Evolutionary conservation across 495 filamentous ascomycete species (phyloP).

Genomic region (Tetracladium marchalianum): DNA sequence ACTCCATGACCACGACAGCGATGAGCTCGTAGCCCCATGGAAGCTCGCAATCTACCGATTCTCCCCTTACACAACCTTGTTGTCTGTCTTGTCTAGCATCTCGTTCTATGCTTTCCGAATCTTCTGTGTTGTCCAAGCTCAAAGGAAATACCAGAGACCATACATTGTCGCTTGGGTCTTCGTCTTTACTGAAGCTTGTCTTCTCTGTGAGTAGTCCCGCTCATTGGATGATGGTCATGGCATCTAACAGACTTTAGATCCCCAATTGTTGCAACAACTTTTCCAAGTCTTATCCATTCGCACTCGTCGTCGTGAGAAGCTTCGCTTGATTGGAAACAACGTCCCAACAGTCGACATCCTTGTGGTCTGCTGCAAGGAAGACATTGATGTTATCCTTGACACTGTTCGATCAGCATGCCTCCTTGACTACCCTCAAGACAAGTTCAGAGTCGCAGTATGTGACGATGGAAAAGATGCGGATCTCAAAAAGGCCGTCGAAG

Average conservation of each 20-base stretch:
- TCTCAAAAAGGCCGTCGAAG: constrained; percentile 24
- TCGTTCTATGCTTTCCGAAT: constrained; percentile 14
- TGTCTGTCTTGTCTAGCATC: constrained; percentile 11
- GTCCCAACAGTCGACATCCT: constrained; percentile 41
- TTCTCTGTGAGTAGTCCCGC: constrained; percentile 8
- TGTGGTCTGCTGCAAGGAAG: constrained; percentile 41
- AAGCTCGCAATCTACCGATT: constrained; percentile 13
- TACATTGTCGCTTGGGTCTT: constrained; percentile 17
- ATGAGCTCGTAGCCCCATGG: constrained; percentile 5
- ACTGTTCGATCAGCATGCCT: constrained; percentile 37
- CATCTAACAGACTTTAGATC: constrained; percentile 2
- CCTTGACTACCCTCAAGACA: constrained; percentile 39
- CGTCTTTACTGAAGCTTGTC: constrained; percentile 12
- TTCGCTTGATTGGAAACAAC: constrained; percentile 32
- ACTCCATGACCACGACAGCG: constrained; percentile 12
- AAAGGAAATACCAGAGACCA: constrained; percentile 7
- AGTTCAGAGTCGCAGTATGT: constrained; percentile 39
- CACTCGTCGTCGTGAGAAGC: constrained; percentile 24
- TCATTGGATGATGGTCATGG: not conserved
- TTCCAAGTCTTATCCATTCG: constrained; percentile 18
- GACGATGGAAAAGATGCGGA: constrained; percentile 36
- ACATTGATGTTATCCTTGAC: constrained; percentile 42
- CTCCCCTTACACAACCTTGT: constrained; percentile 9
- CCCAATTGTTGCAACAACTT: constrained; percentile 14
- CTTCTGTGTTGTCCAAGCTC: constrained; percentile 10